Percentiles rank a stretch among this genome's conserved stretches.
phyloP scores from a whole-genome alignment of 176 grass and related monocot species.

The Carex parvula region DNA sequence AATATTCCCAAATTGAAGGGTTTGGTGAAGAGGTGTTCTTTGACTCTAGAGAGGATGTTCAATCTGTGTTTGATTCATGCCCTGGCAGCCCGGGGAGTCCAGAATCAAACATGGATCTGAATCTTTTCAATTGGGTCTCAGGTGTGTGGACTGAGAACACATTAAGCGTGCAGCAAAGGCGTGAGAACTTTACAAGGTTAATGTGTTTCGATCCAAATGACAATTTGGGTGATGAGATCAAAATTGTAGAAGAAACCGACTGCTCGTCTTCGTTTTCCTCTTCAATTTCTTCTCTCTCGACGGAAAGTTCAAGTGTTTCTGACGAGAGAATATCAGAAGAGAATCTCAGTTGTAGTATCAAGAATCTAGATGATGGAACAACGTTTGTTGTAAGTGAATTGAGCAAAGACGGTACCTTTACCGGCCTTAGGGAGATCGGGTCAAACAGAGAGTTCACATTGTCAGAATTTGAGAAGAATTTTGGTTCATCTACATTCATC shows the following conservation, averaged over 20 bases:
- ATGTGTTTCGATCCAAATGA: conserved; percentile 28
- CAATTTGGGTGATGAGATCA: neutral
- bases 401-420: conserved; percentile 23
- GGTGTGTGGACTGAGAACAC: conserved; percentile 20
- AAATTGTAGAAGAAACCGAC: neutral
- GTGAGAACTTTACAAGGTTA: conserved; percentile 36
- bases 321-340: conserved; percentile 23
- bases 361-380: conserved; percentile 34
- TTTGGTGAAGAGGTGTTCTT: conserved; percentile 30
- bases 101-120: conserved; percentile 4
- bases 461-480: conserved; percentile 27
- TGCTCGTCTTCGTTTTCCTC: neutral
- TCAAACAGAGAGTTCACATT: conserved; percentile 8
- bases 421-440: conserved; percentile 9
- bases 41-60: conserved; percentile 28
- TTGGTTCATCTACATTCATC: conserved; percentile 24
- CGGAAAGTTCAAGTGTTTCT: neutral
- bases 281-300: conserved; percentile 14
- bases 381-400: conserved; percentile 12
- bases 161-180: conserved; percentile 25
- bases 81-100: conserved; percentile 1
- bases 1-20: conserved; percentile 11
- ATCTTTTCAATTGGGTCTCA: conserved; percentile 18
- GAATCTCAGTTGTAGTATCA: conserved; percentile 27
- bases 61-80: conserved; percentile 25